Evolutionary conservation across 2,329 filamentous ascomycete genomes (phyloP).

Genomic region (Diaporthe nobilis): DNA sequence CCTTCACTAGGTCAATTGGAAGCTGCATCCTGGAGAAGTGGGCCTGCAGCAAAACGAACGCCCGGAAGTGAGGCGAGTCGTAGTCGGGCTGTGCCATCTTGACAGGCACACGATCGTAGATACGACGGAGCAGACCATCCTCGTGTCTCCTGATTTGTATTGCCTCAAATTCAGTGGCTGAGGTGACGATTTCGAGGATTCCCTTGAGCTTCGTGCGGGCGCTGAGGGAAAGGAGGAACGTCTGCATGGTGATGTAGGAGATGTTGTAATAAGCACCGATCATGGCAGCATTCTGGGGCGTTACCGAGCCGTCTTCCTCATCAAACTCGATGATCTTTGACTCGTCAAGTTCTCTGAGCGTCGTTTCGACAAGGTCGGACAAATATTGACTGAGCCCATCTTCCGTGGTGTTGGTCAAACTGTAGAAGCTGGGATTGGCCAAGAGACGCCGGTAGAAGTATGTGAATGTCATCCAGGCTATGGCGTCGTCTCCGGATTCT

Average conservation of each 20-base stretch:
- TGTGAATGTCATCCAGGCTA: conserved; percentile 98
- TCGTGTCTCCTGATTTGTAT: conserved; percentile 96
- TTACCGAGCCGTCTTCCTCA: conserved; percentile 90
- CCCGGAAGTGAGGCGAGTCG: conserved; percentile 98
- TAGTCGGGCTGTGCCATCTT: conserved; percentile 91
- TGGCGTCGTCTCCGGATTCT: conserved; percentile 93
- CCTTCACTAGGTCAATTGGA: conserved; percentile 94
- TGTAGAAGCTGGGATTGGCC: conserved; percentile 97
- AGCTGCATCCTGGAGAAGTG: conserved; percentile 98
- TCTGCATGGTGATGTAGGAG: conserved; percentile 99
- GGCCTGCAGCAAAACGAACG: conserved; percentile 95
- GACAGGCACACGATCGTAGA: conserved; percentile 94
- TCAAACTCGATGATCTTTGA: conserved; percentile 97
- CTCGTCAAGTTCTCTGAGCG: conserved; percentile 89
- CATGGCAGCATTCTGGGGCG: conserved; percentile 95
- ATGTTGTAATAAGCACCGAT: conserved; percentile 99
- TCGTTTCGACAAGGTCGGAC: conserved; percentile 94
- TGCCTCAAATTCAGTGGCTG: conserved; percentile 94
- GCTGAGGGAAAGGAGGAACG: conserved; percentile 91
- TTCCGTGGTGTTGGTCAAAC: conserved; percentile 87
- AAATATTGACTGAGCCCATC: conserved; percentile 95
- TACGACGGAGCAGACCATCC: conserved; percentile 86
- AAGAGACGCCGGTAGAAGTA: conserved; percentile 97
- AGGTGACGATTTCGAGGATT: conserved; percentile 96
- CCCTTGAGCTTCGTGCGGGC: conserved; percentile 95